A percentile compares a stretch with the other conserved stretches of the same genome.
These are phyloP conservation scores for Epichloe baconii DNA, from an alignment of 2,329 filamentous ascomycete genomes.

Conservation along the genomic window DNA sequence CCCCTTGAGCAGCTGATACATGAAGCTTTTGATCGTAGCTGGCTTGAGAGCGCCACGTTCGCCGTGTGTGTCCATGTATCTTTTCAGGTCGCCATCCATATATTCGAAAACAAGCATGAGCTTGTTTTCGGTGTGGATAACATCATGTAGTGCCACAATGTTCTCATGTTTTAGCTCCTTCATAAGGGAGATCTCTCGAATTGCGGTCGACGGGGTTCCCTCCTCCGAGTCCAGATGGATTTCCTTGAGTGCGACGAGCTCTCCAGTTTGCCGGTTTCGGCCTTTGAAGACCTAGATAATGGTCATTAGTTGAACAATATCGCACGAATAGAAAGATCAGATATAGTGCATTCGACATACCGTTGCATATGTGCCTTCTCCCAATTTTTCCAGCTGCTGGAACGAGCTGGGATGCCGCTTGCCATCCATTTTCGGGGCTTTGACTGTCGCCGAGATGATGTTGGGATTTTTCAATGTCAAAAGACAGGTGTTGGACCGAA, in stretches of 20 bases:
- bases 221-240: conserved; percentile 98
- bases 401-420: conserved; percentile 91
- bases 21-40: conserved; percentile 92
- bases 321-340: not conserved
- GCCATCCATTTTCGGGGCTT: conserved; percentile 58
- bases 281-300: conserved; percentile 81
- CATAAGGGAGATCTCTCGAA: conserved; percentile 97
- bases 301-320: conserved; percentile 7
- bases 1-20: conserved; percentile 91
- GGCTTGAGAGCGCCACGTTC: conserved; percentile 83
- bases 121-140: conserved; percentile 99
- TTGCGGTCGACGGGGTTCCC: conserved; percentile 91
- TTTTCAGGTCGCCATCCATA: conserved; percentile 97
- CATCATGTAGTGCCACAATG: conserved; percentile 93
- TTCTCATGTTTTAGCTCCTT: conserved; percentile 99
- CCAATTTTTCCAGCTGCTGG: conserved; percentile 97
- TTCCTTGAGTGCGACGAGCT: conserved; percentile 93
- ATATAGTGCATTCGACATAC: conserved; percentile 29
- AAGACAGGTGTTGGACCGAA: not conserved
- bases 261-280: conserved; percentile 89
- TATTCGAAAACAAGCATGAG: conserved; percentile 98
- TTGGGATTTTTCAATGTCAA: not conserved
- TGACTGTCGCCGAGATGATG: not conserved
- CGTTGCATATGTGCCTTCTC: conserved; percentile 96
- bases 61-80: conserved; percentile 93